Evolutionary conservation across 176 grass and related monocot species (phyloP), one percentile per base, ranked within the genome.

Genomic region (Triticum dicoccoides): DNA sequence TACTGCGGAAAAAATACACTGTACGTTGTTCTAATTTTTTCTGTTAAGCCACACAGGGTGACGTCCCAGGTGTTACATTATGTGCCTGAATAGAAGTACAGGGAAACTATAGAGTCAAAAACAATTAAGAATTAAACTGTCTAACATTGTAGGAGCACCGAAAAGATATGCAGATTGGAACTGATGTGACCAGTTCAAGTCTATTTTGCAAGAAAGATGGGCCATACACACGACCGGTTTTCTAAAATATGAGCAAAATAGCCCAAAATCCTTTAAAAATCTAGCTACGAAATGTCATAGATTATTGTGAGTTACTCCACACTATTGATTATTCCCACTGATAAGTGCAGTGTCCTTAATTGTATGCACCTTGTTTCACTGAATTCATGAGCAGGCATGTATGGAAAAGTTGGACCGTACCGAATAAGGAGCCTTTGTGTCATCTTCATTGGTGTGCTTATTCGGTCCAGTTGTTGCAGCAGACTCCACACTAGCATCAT

Each of bases 381-480:
- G 15, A 47, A 32, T 66, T 77, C 61, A 42, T 25, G 25, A 81
- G 18, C 27, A 69, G 17, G 24, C 25, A 52, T 32, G 11, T 30
- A 72, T 54, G 51, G 24, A 27, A 42, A 78, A 79, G 42, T 18
- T 77, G 21, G 70, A 78, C 68, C 80, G 76, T 96, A 99, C 97
- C 82, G 54, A 64, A 73, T 65, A 94, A 37, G 85, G 63, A 65
- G 81, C 87, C 80, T 94, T 96, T 2, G 88, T 56, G 37, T 94
- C 94, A 87, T 97, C 94, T 86, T 99, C 97, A 85, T 64, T 90
- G 20, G 69, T 91, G 33, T 91, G 80, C 83, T 96, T 98, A 77
- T 89, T 95, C 25, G 85, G 27, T 89, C 81, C 89, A 49, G 94
- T 76, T 87, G 73, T 79, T 61, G 68, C 58, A 68, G 70, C 77